These are phyloP conservation scores for Ministeria vibrans DNA, from an alignment of 78 protist genomes.

Conservation along the genomic window DNA sequence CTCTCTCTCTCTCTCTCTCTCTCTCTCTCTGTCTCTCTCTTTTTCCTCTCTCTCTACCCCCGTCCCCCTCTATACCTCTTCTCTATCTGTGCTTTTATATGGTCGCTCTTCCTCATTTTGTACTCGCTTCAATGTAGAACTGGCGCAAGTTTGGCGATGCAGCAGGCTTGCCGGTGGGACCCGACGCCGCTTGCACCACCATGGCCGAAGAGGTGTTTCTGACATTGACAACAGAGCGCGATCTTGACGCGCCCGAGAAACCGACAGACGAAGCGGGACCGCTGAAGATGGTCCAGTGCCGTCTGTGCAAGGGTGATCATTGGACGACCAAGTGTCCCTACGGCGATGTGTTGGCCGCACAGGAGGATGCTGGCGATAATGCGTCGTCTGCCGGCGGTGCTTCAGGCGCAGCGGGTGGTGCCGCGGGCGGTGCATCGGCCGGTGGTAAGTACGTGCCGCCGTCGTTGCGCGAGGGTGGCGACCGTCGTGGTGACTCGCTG, in stretches of 20 bases:
- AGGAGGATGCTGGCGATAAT: not conserved
- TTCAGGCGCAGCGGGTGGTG: not conserved
- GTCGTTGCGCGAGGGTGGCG: not conserved
- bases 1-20: not conserved
- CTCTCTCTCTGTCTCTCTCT: not conserved
- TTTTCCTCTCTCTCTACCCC: not conserved
- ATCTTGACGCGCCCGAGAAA: not conserved
- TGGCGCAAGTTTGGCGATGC: slow-evolving; percentile 28
- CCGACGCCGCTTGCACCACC: slow-evolving; percentile 12
- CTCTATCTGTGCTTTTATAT: not conserved
- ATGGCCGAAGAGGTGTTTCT: slow-evolving; percentile 17
- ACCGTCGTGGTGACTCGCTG: not conserved
- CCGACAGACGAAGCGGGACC: not conserved
- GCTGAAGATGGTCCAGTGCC: slow-evolving; percentile 8
- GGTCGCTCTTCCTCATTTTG: not conserved
- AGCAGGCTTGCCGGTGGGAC: slow-evolving; percentile 9
- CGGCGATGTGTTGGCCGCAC: not conserved
- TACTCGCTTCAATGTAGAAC: not conserved
- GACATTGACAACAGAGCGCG: not conserved
- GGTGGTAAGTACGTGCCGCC: slow-evolving; percentile 22
- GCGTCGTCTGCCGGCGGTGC: too few relatives aligned
- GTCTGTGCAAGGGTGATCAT: slow-evolving; percentile 34
- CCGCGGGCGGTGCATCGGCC: not conserved
- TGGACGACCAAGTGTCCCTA: slow-evolving; percentile 34
- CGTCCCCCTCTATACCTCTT: not conserved